Conservation (phyloP, 306 rosid genomes). For the Prunus dulcis region DNA sequence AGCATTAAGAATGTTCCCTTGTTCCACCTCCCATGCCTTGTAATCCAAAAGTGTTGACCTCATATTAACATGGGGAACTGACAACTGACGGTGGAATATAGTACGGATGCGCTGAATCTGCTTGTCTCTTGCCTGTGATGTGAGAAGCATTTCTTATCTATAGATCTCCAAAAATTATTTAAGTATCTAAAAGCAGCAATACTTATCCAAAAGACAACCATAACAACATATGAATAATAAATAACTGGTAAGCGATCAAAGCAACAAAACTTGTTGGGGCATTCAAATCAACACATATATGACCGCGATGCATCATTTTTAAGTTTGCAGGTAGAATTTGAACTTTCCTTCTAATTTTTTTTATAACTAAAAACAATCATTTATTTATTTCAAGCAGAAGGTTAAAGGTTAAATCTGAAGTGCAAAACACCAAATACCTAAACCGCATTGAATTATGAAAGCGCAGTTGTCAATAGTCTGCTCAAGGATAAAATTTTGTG, state of each 20-base stretch:
- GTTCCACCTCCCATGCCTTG: conserved; percentile 83
- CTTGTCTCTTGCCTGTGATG: conserved; percentile 67
- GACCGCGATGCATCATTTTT: too few relatives aligned
- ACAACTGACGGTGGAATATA: conserved; percentile 84
- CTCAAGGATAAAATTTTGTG: too few relatives aligned
- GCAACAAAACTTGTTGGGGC: neutral
- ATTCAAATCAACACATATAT: neutral
- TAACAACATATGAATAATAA: neutral
- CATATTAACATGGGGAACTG: conserved; percentile 75
- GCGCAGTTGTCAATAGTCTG: too few relatives aligned
- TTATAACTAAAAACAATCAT: too few relatives aligned
- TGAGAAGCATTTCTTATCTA: conserved; percentile 20
- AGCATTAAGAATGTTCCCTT: conserved; percentile 40
- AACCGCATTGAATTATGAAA: too few relatives aligned
- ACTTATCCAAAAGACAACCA: neutral
- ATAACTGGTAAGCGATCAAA: neutral
- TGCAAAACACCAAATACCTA: too few relatives aligned
- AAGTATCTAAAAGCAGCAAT: neutral
- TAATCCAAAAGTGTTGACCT: conserved; percentile 61
- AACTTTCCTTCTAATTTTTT: too few relatives aligned
- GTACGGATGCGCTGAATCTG: conserved; percentile 64
- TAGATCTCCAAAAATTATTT: conserved; percentile 12
- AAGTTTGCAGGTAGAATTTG: too few relatives aligned
- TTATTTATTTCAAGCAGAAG: too few relatives aligned
- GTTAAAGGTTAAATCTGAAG: too few relatives aligned